phyloP scores from a whole-genome alignment of 305 asterid species.

The Stenogyne calaminthoides region DNA sequence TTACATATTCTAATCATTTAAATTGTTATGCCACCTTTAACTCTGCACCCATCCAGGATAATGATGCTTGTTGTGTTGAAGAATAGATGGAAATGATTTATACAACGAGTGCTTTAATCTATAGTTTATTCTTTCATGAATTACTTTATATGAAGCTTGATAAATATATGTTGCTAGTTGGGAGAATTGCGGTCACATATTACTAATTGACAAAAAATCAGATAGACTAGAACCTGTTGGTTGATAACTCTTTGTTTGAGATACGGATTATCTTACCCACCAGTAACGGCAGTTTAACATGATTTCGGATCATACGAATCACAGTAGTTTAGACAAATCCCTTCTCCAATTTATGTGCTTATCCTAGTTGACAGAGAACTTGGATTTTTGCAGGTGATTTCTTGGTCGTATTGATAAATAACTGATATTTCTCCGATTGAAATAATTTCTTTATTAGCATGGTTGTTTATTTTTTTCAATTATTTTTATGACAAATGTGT shows the following conservation, averaged over 20 bases:
- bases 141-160: constrained; percentile 10
- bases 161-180: constrained; percentile 14
- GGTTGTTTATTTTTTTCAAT: background rate
- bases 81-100: constrained; percentile 15
- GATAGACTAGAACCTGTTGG: background rate
- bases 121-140: constrained; percentile 10
- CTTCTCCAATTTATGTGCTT: constrained; percentile 1
- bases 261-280: background rate
- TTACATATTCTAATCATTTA: constrained; percentile 16
- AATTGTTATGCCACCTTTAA: constrained; percentile 13
- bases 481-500: background rate
- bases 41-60: constrained; percentile 1
- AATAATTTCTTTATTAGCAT: background rate
- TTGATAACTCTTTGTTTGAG: constrained; percentile 13
- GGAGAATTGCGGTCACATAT: background rate
- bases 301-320: background rate
- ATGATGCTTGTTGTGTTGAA: constrained; percentile 10
- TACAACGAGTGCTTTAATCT: constrained; percentile 6
- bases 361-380: background rate
- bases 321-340: background rate
- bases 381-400: background rate
- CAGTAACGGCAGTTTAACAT: background rate
- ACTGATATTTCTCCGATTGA: background rate
- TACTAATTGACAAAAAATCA: background rate
- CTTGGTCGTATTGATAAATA: background rate